Evolutionary conservation across 306 rosid species (phyloP), one percentile per base, ranked within the genome.

Genomic region (Lathyrus oleraceus): DNA sequence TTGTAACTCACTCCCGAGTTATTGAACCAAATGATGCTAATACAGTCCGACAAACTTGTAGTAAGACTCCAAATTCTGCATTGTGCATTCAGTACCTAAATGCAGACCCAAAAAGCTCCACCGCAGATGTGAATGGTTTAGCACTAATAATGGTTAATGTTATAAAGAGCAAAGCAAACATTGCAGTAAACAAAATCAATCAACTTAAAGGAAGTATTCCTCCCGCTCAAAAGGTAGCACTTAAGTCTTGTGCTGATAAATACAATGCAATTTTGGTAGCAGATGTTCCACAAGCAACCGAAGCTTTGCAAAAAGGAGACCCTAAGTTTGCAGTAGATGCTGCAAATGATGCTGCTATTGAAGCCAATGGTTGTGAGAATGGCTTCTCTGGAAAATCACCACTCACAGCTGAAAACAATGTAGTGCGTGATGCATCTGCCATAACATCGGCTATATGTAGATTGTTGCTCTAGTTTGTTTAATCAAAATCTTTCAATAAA

Each of bases 261-360:
- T 79, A 83, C 71, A 66, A 3, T 7, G 63, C 72, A 4, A 43
- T 86, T 52, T 0, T 82, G 45, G 43, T 10, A 2, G 87, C 38
- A 54, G 83, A 83, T 45, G 54, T 83, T 5, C 65, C 82, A n/a
- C 7, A 19, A 23, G 86, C 89, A 25, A 36, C 20, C 61, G 79
- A 59, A 23, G 82, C 69, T 65, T 48, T 87, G 42, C 10, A 64
- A 13, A 73, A 45, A 38, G 85, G 84, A 12, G 21, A 76, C 20
- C 75, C 79, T 0, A 80, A 80, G 38, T 78, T 76, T 44, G 90
- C 90, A 0, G 76, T 69, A 76, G 27, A 76, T 4, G 64, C 75
- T 15, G 70, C 78, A 1, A 49, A 53, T 16, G 87, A 83, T 32
- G 81, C 78, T 13, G 77, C 47, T 16, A 3, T 3, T 30, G 85